Conservation (phyloP, 306 rosid genomes). For the Glycyrrhiza uralensis region DNA sequence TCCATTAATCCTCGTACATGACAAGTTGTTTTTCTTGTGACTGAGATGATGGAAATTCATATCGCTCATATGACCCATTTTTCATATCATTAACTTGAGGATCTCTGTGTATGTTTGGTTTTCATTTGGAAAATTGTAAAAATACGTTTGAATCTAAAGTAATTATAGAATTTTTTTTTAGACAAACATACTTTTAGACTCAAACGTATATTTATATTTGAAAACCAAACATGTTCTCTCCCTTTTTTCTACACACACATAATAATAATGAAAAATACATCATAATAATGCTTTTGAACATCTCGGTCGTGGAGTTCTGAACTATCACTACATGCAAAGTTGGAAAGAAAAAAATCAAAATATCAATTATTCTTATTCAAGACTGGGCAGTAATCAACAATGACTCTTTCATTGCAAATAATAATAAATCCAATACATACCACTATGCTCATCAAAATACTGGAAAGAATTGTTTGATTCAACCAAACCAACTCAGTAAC, state of each 20-base stretch:
- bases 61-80: background rate
- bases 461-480: slow-evolving; percentile 37
- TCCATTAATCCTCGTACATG: background rate
- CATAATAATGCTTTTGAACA: background rate
- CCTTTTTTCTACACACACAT: too few relatives aligned
- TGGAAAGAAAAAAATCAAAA: background rate
- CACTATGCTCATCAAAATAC: slow-evolving; percentile 9
- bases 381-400: background rate
- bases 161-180: too few relatives aligned
- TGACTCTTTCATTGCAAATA: slow-evolving; percentile 1
- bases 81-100: background rate
- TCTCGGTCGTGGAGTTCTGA: background rate
- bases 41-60: background rate
- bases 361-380: background rate
- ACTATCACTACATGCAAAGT: background rate
- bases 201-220: too few relatives aligned
- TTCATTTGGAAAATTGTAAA: too few relatives aligned
- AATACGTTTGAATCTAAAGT: too few relatives aligned
- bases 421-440: slow-evolving; percentile 15
- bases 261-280: background rate
- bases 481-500: slow-evolving; percentile 51
- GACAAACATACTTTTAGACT: too few relatives aligned
- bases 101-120: too few relatives aligned
- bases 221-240: too few relatives aligned
- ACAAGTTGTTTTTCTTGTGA: background rate